Conservation (phyloP, 495 filamentous ascomycete species). For the Aspergillus wentii region DNA sequence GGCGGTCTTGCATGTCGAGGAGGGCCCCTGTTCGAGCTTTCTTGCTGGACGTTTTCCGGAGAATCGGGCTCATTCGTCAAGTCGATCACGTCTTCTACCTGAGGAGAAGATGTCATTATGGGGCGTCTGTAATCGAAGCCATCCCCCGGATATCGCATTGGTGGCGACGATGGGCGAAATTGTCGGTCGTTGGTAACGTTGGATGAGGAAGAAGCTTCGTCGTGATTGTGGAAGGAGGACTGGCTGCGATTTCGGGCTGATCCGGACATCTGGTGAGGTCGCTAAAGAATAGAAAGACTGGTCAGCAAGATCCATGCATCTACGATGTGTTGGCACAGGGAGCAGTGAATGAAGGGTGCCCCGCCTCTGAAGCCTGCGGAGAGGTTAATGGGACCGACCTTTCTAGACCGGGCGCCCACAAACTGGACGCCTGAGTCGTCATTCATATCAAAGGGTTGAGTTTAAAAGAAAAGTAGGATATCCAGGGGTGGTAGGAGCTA, state of each 20-base stretch:
- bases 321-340: neutral
- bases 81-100: conserved; percentile 46
- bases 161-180: conserved; percentile 17
- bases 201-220: conserved; percentile 18
- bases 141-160: conserved; percentile 36
- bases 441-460: conserved; percentile 33
- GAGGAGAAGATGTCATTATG: conserved; percentile 20
- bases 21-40: conserved; percentile 1
- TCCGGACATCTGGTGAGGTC: conserved; percentile 35
- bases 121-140: conserved; percentile 49
- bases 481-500: conserved; percentile 3
- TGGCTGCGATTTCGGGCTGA: conserved; percentile 15
- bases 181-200: conserved; percentile 11
- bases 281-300: conserved; percentile 18
- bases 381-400: conserved; percentile 24
- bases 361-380: conserved; percentile 13
- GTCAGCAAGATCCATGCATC: conserved; percentile 1
- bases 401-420: conserved; percentile 34
- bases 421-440: conserved; percentile 34
- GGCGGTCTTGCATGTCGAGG: conserved; percentile 18
- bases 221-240: conserved; percentile 16
- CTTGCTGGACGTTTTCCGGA: conserved; percentile 8
- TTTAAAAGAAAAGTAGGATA: neutral
- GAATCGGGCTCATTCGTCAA: conserved; percentile 48
- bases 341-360: conserved; percentile 8